Evolutionary conservation across 2,329 filamentous ascomycete genomes (phyloP).

Genomic region (Xylariaceae sp.): DNA sequence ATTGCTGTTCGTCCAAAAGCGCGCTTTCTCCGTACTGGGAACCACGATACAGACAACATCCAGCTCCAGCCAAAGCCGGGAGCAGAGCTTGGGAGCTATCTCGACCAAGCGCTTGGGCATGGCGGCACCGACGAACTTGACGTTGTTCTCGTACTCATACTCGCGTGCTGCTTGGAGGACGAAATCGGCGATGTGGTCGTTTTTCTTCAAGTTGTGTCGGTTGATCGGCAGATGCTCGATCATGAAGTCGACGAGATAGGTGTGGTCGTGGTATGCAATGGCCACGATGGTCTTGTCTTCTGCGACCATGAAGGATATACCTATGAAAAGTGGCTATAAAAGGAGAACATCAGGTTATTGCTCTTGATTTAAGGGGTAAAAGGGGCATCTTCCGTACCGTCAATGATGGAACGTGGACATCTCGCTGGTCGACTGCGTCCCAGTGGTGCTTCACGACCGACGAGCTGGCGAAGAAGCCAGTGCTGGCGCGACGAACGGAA

Average conservation of each 20-base stretch:
- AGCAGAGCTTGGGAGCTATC: conserved; percentile 60
- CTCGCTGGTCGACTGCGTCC: conserved; percentile 19
- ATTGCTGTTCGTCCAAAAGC: conserved; percentile 50
- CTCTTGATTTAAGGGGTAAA: background rate
- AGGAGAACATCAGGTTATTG: background rate
- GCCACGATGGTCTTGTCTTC: conserved; percentile 53
- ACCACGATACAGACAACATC: conserved; percentile 71
- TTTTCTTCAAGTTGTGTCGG: conserved; percentile 34
- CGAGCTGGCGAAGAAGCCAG: conserved; percentile 21
- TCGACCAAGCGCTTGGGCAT: conserved; percentile 55
- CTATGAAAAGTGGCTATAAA: conserved; percentile 54
- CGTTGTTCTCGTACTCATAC: conserved; percentile 61
- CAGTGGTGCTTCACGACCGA: conserved; percentile 20
- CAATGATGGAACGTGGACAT: conserved; percentile 37
- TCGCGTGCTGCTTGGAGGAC: conserved; percentile 51
- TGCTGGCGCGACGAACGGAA: conserved; percentile 13
- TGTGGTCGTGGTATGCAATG: conserved; percentile 66
- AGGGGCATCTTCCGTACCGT: conserved; percentile 34
- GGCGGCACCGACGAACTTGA: conserved; percentile 73
- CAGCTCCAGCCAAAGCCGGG: conserved; percentile 68
- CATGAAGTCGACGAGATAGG: conserved; percentile 69
- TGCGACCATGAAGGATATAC: conserved; percentile 52
- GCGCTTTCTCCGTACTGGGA: conserved; percentile 39
- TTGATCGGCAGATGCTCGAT: conserved; percentile 49
- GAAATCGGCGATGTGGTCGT: conserved; percentile 52